Evolutionary conservation across 2,329 filamentous ascomycete species (phyloP), one percentile per base, ranked within the genome.

Genomic region (Mycosphaerella sp.): DNA sequence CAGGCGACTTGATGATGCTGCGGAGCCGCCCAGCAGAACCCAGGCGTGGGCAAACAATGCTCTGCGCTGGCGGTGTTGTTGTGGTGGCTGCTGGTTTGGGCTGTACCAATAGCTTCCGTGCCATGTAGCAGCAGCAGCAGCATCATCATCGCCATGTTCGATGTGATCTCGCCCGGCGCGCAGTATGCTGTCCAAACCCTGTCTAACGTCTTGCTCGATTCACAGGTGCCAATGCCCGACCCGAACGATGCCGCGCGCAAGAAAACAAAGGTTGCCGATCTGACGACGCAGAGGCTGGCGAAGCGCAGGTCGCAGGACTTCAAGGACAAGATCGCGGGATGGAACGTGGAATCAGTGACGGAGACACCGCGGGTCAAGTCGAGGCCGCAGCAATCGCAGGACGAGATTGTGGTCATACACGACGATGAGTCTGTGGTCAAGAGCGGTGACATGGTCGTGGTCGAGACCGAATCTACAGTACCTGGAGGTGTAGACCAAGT

Each of bases 241-340:
- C 57, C 59, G 45, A 61, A 59, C 51, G 45, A 60, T 58, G 58
- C 47, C 45, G 53, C 55, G 38, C 58, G 58, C 48, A 56, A 65
- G 36, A 65, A 64, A 59, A 64, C 64, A 49, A 44, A 51, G 26
- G 48, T 44, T 12, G 64, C 50, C 53, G 59, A 68, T 39, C 54
- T 69, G 59, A 46, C 54, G 55, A 53, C 54, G 8, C 50, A 53
- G 47, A 58, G 59, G 38, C 48, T 69, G 44, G 66, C 66, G 10
- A 61, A 54, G 52, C 60, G 59, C 48, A 60, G 58, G 40, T 68
- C 66, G 56, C 67, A 69, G 55, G 66, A 68, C 47, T 68, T 68
- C 47, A 59, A 57, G 34, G 52, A 59, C 31, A 69, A 69, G 60
- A 67, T 69, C 32, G 57, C 62, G 23, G 66, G 64, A 9, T 69